Conservation (phyloP, 31 red algal species). For the Odonthalia washingtoniensis region DNA sequence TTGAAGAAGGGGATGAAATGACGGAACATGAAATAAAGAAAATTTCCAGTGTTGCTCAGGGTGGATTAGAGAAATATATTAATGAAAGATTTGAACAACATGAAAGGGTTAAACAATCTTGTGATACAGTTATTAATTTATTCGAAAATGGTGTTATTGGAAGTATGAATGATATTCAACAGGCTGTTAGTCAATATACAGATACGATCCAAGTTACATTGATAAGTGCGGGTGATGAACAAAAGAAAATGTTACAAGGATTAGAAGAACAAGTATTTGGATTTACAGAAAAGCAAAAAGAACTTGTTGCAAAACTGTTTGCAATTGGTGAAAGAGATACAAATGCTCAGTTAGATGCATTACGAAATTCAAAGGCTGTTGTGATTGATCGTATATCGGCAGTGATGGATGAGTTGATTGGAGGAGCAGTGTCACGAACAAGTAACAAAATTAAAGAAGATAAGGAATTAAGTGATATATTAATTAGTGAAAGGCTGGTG, state of each 20-base stretch:
- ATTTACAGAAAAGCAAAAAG: not conserved
- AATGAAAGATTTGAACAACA: not conserved
- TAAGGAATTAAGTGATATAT: not conserved
- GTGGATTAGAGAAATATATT: not conserved
- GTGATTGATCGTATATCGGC: not conserved
- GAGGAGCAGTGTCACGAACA: not conserved
- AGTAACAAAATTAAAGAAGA: not conserved
- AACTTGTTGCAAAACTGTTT: not conserved
- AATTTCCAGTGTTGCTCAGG: not conserved
- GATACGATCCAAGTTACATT: not conserved
- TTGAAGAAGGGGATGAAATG: too few relatives aligned
- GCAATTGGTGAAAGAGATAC: not conserved
- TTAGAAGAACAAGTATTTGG: not conserved
- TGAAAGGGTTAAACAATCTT: not conserved
- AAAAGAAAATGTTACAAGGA: not conserved
- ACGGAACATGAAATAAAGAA: not conserved
- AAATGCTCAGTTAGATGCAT: not conserved
- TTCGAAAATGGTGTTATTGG: not conserved
- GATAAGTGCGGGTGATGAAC: not conserved
- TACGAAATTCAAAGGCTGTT: not conserved
- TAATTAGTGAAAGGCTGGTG: too few relatives aligned
- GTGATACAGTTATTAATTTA: not conserved
- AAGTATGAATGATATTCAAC: not conserved
- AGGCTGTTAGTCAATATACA: not conserved
- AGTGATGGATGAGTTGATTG: not conserved